Conservation (phyloP, 208 protist species). For the Trypanosoma theileri region DNA sequence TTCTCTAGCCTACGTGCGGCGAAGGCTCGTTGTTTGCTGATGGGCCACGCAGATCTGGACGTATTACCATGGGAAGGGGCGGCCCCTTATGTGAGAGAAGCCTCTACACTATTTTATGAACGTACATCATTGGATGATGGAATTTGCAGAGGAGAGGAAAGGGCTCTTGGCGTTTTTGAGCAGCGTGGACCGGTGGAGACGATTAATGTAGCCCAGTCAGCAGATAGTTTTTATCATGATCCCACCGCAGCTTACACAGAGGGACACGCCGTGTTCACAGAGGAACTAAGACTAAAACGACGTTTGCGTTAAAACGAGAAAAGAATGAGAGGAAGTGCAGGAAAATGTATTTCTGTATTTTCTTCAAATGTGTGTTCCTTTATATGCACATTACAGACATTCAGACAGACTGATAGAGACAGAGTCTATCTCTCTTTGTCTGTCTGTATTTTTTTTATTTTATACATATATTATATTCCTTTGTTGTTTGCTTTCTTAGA, state of each 20-base stretch:
- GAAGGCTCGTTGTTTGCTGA: conserved; percentile 59
- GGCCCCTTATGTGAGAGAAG: conserved; percentile 65
- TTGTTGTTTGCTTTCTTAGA: no score
- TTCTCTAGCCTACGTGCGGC: conserved; percentile 55
- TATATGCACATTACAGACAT: no score
- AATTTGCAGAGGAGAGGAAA: not conserved
- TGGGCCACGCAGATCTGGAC: conserved; percentile 81
- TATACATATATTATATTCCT: no score
- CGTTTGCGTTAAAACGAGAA: conserved; percentile 10
- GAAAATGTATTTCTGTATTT: no score
- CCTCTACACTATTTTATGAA: conserved; percentile 68
- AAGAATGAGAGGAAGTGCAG: no score
- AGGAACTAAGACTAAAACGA: conserved; percentile 66
- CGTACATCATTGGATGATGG: conserved; percentile 11
- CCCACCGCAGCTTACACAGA: conserved; percentile 81
- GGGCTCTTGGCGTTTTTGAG: conserved; percentile 48
- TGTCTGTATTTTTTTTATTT: no score
- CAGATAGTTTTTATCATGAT: conserved; percentile 83
- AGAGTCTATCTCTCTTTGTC: no score
- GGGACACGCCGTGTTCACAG: conserved; percentile 81
- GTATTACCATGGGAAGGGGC: conserved; percentile 61
- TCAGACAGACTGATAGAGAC: no score
- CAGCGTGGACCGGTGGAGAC: conserved; percentile 37
- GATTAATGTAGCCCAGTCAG: conserved; percentile 51
- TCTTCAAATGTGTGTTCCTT: no score